Evolutionary conservation across 768 basidiomycete species (phyloP).

Genomic region (Asterophora parasitica): DNA sequence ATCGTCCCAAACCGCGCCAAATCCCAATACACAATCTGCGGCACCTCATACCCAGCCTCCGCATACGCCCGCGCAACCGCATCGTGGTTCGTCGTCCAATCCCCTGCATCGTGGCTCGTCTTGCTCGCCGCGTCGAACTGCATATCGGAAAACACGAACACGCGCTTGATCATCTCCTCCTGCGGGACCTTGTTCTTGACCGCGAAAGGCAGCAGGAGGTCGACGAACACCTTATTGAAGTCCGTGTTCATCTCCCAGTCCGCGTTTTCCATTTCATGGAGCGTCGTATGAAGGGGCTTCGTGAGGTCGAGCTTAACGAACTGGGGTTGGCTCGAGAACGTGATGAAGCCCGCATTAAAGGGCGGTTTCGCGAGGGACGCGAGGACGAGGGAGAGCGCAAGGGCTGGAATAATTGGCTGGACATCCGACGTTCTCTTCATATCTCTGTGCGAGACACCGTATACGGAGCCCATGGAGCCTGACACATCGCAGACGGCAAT

Average conservation of each 20-base stretch:
- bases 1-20: constrained; percentile 32
- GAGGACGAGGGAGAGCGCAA: constrained; percentile 64
- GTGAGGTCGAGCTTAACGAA: constrained; percentile 46
- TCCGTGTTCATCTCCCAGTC: constrained; percentile 60
- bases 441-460: not conserved
- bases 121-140: constrained; percentile 49
- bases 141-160: constrained; percentile 79
- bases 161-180: constrained; percentile 70
- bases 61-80: constrained; percentile 48
- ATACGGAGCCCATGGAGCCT: constrained; percentile 55
- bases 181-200: constrained; percentile 48
- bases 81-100: constrained; percentile 64
- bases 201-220: constrained; percentile 60
- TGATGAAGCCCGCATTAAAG: constrained; percentile 63
- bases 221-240: constrained; percentile 54
- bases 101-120: not conserved
- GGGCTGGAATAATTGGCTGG: constrained; percentile 53
- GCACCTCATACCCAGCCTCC: constrained; percentile 64
- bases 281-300: constrained; percentile 31
- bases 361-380: constrained; percentile 59
- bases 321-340: constrained; percentile 52
- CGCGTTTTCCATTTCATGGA: constrained; percentile 29
- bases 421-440: constrained; percentile 7
- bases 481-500: constrained; percentile 73
- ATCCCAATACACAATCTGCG: constrained; percentile 74